Base-by-base conservation (phyloP, 331 rosid species). In the Erythrophleum ivorense region DNA sequence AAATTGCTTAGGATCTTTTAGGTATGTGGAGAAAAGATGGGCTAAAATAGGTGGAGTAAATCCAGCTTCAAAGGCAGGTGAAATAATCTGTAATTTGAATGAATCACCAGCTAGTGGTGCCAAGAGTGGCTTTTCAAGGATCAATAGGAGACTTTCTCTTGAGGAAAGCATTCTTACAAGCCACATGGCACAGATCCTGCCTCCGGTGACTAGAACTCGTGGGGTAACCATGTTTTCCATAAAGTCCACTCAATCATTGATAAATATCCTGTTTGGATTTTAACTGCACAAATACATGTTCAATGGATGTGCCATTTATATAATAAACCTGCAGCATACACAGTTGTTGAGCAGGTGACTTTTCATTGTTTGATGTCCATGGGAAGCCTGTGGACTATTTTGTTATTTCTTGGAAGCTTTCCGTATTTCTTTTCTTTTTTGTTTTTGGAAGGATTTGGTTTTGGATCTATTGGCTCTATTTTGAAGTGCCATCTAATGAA, bases 1-100 rank as follows among this genome's bases (percentile, higher is more conserved):
- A 84, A 58, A 53, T 82, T 52, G 77, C 68, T 81, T 77, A 55
- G 80, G 78, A 84, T 80, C 72, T 82, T 85, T 80, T 55, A 95
- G 98, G 89, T 95, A 95, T 68, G 92, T 89, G 78, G 94, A 89
- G 49, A 93, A 84, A 84, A 86, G 50, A 78, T 95, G 97, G 97
- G 88, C 85, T 78, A 74, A 70, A 10, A 84, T 84, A 50, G 84
- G 78, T 36, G 87, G 80, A 64, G 72, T 78, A 59, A 80, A 34
- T 53, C 79, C 89, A 40, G 34, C 83, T 77, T 45, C 88, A 50
- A 81, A 71, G 65, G 54, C 83, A 52, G 80, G 60, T 78, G 94
- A 89, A 79, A 72, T 64, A 18, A 18, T 73, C 8, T 49, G 66
- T 76, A 78, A 78, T 60, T 69, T 69, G 5, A 75, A 82, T 53